Base-by-base conservation (phyloP, 805 yeast genomes). In the Metschnikowia reukaufii region DNA sequence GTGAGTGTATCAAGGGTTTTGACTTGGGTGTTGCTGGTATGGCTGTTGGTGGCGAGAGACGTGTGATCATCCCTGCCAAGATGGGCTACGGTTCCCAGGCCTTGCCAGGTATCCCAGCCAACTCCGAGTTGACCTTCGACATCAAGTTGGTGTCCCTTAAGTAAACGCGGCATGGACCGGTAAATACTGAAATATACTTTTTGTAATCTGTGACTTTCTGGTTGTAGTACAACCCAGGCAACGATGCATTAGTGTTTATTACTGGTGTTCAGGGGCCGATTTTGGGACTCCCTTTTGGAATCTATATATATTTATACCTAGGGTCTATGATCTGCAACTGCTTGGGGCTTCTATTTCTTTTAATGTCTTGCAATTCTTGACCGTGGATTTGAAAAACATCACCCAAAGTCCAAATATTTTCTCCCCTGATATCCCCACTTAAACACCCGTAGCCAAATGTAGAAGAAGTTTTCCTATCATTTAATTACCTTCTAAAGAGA, bases 41-140 rank as follows among this genome's bases (percentile, higher is more conserved):
- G 97, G 83, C 96, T 48, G 96, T 88, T 65, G 97, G 97, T 64
- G 98, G 98, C 66, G 99, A 94, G 80, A 91, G 99, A 81, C 84
- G 98, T 77, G 89, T 94, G 58, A 81, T 89, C 51, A 89, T 94
- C 58, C 99, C 99, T 60, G 85, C 99, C 45, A 82, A 91, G 63
- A 87, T 88, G 83, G 99, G 97, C 48, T 94, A 94, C 74, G 99
- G 99, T 57, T 86, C 86, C 63, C 85, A 87, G 75, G 82, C 87
- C 55, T 79, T 94, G 55, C 99, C 99, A 59, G 99, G 98, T 53
- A 88, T 94, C 60, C 99, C 99, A 63, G 88, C 96, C 62, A 94
- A 94, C 84, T 86, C 96, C 55, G 96, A 89, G 73, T 82, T 94
- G 69, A 88, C 96, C 45, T 94, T 94, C 65, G 99, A 92, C 68